Evolutionary conservation across 257 asterid species (phyloP).

Genomic region (Capsicum rhomboideum): DNA sequence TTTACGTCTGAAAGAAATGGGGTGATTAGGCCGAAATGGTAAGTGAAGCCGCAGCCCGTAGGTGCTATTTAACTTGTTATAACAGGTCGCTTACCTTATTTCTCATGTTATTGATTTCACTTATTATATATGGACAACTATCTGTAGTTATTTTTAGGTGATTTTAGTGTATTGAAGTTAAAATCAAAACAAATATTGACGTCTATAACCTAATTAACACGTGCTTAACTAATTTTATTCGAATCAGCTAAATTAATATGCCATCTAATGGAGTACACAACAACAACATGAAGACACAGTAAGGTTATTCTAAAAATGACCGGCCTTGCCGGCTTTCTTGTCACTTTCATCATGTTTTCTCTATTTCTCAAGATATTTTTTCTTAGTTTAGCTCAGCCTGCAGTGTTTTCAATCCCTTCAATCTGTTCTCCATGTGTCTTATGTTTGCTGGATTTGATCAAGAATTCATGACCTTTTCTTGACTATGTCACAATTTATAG

Average conservation of each 20-base stretch:
- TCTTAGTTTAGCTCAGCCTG: not conserved
- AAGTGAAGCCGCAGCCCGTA: too few relatives aligned
- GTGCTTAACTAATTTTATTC: not conserved
- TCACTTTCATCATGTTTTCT: not conserved
- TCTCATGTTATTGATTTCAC: not conserved
- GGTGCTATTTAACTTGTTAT: not conserved
- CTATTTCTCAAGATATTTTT: not conserved
- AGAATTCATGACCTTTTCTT: slow-evolving; percentile 24
- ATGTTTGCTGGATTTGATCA: slow-evolving; percentile 12
- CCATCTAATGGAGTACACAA: not conserved
- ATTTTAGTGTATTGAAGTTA: not conserved
- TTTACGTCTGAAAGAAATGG: too few relatives aligned
- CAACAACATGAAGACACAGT: not conserved
- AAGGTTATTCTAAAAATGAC: not conserved
- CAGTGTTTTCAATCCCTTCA: not conserved
- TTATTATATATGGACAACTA: not conserved
- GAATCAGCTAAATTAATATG: not conserved
- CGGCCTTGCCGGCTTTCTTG: slow-evolving; percentile 25
- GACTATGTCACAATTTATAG: not conserved
- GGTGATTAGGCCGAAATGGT: not conserved
- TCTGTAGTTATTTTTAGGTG: too few relatives aligned
- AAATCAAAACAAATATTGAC: not conserved
- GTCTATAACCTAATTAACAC: not conserved
- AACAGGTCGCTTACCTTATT: accelerated
- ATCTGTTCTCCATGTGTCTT: slow-evolving; percentile 27